These are phyloP conservation scores for Fusarium torulosum DNA, from an alignment of 2,329 filamentous ascomycete genomes.

Conservation along the genomic window DNA sequence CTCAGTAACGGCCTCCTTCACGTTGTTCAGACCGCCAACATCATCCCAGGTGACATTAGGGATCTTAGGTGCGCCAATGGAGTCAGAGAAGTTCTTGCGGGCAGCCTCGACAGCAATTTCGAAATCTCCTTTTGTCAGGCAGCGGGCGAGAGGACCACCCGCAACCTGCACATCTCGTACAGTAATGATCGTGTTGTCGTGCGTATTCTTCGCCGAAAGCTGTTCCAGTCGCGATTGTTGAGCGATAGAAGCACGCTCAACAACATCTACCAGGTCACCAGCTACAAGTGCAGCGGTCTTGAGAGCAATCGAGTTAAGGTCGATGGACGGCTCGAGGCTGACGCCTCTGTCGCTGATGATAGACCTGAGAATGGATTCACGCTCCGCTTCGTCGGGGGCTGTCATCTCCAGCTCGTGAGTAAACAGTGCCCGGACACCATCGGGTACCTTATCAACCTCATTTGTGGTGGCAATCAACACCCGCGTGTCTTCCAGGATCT, in stretches of 20 bases:
- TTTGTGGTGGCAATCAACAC: conserved; percentile 95
- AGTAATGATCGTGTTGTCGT: conserved; percentile 63
- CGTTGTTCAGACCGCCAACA: conserved; percentile 90
- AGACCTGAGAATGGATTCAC: conserved; percentile 85
- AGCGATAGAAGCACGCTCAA: conserved; percentile 87
- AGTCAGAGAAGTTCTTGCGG: conserved; percentile 96
- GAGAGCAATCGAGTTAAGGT: conserved; percentile 85
- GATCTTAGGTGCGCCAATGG: conserved; percentile 97
- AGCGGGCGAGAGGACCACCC: conserved; percentile 82
- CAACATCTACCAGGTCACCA: conserved; percentile 92
- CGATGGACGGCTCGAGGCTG: conserved; percentile 83
- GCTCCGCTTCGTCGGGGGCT: conserved; percentile 91
- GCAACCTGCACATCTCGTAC: conserved; percentile 88
- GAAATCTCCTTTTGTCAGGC: conserved; percentile 86
- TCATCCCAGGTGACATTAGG: conserved; percentile 97
- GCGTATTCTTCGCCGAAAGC: conserved; percentile 67
- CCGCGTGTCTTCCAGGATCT: conserved; percentile 81
- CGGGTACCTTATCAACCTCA: conserved; percentile 93
- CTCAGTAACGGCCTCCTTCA: conserved; percentile 97
- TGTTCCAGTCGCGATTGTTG: conserved; percentile 80
- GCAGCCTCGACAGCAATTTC: conserved; percentile 95
- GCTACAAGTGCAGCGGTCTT: conserved; percentile 97
- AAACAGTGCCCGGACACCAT: conserved; percentile 89
- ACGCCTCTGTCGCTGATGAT: conserved; percentile 83
- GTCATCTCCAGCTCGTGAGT: conserved; percentile 95